phyloP scores from a whole-genome alignment of 805 yeast genomes.

The Wickerhamomyces chaumierensis region DNA sequence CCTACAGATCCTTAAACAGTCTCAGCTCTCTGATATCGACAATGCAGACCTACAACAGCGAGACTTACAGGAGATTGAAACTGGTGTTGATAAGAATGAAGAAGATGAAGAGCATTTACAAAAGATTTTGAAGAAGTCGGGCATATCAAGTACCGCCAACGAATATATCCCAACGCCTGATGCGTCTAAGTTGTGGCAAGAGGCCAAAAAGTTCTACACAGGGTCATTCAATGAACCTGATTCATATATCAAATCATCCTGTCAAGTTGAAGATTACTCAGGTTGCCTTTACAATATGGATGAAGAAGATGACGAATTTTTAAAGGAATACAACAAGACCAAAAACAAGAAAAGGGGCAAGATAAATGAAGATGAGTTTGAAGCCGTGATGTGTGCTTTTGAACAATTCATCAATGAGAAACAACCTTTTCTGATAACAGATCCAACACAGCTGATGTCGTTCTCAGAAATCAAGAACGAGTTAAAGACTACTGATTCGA shows the following conservation, averaged over 20 bases:
- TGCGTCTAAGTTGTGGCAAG: conserved; percentile 77
- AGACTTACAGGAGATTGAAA: conserved; percentile 81
- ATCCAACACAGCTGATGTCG: conserved; percentile 63
- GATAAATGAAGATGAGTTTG: conserved; percentile 80
- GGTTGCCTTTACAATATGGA: conserved; percentile 87
- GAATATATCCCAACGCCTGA: conserved; percentile 91
- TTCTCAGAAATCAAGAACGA: conserved; percentile 57
- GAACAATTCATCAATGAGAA: conserved; percentile 67
- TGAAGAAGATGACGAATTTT: conserved; percentile 70
- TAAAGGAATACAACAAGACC: conserved; percentile 31
- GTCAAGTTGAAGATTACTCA: conserved; percentile 90
- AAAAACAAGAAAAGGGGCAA: conserved; percentile 11
- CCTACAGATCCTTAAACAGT: conserved; percentile 62
- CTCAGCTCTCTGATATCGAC: conserved; percentile 73
- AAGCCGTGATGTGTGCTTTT: conserved; percentile 57
- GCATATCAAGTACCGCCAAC: conserved; percentile 42
- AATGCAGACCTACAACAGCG: conserved; percentile 64
- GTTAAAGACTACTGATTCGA: conserved; percentile 30
- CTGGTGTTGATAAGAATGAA: conserved; percentile 96
- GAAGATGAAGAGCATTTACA: conserved; percentile 96
- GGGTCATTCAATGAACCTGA: conserved; percentile 63
- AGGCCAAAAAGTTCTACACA: conserved; percentile 59
- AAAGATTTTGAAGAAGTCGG: conserved; percentile 76
- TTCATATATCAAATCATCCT: conserved; percentile 76
- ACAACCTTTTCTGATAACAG: conserved; percentile 84